A percentile compares a stretch with the other conserved stretches of the same genome.
Evolutionary conservation across 352 stramenopile species (phyloP).

Genomic region (Globisporangium lucens): DNA sequence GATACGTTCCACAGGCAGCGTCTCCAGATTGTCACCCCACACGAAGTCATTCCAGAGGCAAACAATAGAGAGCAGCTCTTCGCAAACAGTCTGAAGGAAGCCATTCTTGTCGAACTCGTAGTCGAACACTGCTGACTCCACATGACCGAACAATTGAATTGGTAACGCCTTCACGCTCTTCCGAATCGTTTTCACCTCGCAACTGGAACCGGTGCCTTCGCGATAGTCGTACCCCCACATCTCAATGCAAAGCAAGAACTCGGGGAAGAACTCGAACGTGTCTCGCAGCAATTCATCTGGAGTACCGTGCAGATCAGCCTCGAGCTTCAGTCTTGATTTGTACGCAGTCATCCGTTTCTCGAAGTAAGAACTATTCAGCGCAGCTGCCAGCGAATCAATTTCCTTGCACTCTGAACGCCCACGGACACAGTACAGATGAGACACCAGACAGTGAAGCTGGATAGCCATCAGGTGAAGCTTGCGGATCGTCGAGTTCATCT

Average conservation of each 20-base stretch:
- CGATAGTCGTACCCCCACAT: slow-evolving; percentile 77
- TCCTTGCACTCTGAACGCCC: slow-evolving; percentile 47
- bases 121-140: slow-evolving; percentile 51
- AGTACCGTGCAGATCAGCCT: slow-evolving; percentile 34
- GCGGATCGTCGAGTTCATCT: slow-evolving; percentile 80
- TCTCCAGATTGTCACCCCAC: slow-evolving; percentile 55
- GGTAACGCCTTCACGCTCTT: slow-evolving; percentile 26
- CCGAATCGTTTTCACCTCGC: slow-evolving; percentile 17
- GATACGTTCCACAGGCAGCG: slow-evolving; percentile 43
- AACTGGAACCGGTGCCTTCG: slow-evolving; percentile 25
- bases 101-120: slow-evolving; percentile 63
- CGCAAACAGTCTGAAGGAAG: slow-evolving; percentile 59
- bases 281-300: slow-evolving; percentile 60
- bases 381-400: slow-evolving; percentile 49
- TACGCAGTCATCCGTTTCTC: slow-evolving; percentile 77
- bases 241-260: slow-evolving; percentile 68
- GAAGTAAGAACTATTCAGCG: slow-evolving; percentile 69
- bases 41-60: slow-evolving; percentile 81
- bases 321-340: slow-evolving; percentile 64
- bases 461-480: slow-evolving; percentile 77
- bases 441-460: slow-evolving; percentile 68
- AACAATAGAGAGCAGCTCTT: slow-evolving; percentile 69
- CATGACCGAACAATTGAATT: slow-evolving; percentile 36
- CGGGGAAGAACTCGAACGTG: slow-evolving; percentile 76
- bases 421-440: slow-evolving; percentile 66